Percentiles rank a stretch among this genome's conserved stretches.
These are phyloP conservation scores for Pholiota microspora DNA, from an alignment of 768 basidiomycete genomes.

Conservation along the genomic window DNA sequence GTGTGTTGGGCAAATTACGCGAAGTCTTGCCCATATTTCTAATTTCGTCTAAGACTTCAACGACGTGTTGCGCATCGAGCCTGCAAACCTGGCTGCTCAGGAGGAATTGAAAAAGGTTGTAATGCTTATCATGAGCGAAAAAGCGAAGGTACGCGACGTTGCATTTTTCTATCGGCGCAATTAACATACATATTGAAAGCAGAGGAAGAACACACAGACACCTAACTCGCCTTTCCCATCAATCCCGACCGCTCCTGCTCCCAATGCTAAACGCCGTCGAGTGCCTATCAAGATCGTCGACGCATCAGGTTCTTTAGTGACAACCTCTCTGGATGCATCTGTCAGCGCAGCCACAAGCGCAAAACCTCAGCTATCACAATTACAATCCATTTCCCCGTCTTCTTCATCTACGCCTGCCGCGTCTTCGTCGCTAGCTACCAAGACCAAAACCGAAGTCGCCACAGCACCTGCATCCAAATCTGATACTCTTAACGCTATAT, in stretches of 20 bases:
- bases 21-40: neutral
- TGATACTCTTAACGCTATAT: slow-evolving; percentile 20
- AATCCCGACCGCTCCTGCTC: slow-evolving; percentile 13
- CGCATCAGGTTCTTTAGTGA: slow-evolving; percentile 10
- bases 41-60: slow-evolving; percentile 50
- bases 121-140: slow-evolving; percentile 33
- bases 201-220: slow-evolving; percentile 21
- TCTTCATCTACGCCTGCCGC: neutral
- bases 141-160: slow-evolving; percentile 28
- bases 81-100: slow-evolving; percentile 59
- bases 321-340: neutral
- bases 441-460: neutral
- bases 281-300: slow-evolving; percentile 67
- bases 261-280: slow-evolving; percentile 45
- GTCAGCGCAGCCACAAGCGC: neutral
- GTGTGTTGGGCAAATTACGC: slow-evolving; percentile 31
- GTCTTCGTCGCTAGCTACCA: neutral
- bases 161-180: no score
- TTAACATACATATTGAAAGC: no score
- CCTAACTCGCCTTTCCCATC: slow-evolving; percentile 19
- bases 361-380: neutral
- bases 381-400: neutral
- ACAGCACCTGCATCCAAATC: slow-evolving; percentile 3
- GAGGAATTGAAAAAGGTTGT: slow-evolving; percentile 58
- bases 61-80: slow-evolving; percentile 57